Evolutionary conservation across 1,284 basidiomycete genomes (phyloP), one percentile per base, ranked within the genome.

Genomic region (Fomitopsis palustris): DNA sequence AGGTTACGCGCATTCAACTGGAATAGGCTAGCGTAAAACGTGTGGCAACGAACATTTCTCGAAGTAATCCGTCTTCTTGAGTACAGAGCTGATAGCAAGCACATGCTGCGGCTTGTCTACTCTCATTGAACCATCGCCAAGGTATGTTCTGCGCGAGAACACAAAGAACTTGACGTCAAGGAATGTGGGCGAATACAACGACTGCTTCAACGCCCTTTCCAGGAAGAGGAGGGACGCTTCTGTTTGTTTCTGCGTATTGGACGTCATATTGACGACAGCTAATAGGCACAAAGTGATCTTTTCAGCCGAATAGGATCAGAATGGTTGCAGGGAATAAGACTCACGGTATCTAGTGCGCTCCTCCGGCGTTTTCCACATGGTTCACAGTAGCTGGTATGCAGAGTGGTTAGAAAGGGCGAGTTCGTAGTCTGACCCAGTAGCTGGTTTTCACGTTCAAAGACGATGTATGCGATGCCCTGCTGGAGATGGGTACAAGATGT

Each of bases 101-200:
- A 70, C 47, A 4, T 62, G 57, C 5, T 59, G 61, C 14, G 68
- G 69, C 42, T 60, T 57, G n/a, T 61, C 61, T 10, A 67, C 62
- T 41, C 31, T 52, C 25, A 58, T 39, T 17, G 17, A 53, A 10
- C 41, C 64, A 58, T 37, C 61, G 42, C 23, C 38, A 16, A 33
- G 23, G 39, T 21, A 57, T 14, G 56, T 57, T 17, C 61, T 56
- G 6, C 65, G 62, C 9, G 62, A 58, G 62, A 67, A 70, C 1
- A 63, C 66, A 33, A 63, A 68, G 23, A 69, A 61, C 27, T 67
- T 64, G 23, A 69, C 63, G 25, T 69, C 67, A 4, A 64, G 61
- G 38, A 59, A 62, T 19, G 62, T 58, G 4, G 58, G 57, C n/a
- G 60, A 58, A 27, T 52, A 33, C 7, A 61, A 37, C 1, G 60